phyloP scores from a whole-genome alignment of 805 yeast species.

The Kuraishia cidri region DNA sequence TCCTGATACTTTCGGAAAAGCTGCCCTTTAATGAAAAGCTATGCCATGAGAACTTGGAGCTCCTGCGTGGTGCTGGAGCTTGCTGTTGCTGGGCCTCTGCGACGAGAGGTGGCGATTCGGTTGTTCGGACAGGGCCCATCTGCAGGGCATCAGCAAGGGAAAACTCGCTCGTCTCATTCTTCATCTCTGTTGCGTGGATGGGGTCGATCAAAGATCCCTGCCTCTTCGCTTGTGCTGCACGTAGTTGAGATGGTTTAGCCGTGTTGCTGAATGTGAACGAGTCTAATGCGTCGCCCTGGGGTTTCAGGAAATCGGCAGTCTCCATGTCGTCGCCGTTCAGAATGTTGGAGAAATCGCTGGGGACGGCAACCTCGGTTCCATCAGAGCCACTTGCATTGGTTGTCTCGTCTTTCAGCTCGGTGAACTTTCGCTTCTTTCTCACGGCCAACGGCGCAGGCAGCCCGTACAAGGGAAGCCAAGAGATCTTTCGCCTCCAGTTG shows the following conservation, averaged over 20 bases:
- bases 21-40: not conserved
- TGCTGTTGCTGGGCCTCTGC: not conserved
- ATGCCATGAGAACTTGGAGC: conserved; percentile 1
- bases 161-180: not conserved
- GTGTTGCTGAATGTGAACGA: too few species aligned
- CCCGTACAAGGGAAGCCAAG: conserved; percentile 33
- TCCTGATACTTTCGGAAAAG: not conserved
- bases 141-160: conserved; percentile 1
- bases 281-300: too few species aligned
- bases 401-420: not conserved
- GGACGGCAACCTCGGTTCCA: too few species aligned
- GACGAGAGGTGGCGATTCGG: not conserved
- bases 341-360: not conserved
- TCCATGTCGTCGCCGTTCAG: not conserved
- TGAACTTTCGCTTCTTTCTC: not conserved
- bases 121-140: too few species aligned
- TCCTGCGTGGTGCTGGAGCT: not conserved
- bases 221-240: too few species aligned
- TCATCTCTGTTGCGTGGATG: conserved; percentile 1
- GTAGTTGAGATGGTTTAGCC: too few species aligned
- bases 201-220: conserved; percentile 1
- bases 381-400: not conserved
- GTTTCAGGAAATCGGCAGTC: not conserved
- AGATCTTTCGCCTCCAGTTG: conserved; percentile 28
- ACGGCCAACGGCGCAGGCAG: conserved; percentile 22